Evolutionary conservation across 495 filamentous ascomycete genomes (phyloP), one percentile per base, ranked within the genome.

Genomic region (Hypomontagnella monticulosa): DNA sequence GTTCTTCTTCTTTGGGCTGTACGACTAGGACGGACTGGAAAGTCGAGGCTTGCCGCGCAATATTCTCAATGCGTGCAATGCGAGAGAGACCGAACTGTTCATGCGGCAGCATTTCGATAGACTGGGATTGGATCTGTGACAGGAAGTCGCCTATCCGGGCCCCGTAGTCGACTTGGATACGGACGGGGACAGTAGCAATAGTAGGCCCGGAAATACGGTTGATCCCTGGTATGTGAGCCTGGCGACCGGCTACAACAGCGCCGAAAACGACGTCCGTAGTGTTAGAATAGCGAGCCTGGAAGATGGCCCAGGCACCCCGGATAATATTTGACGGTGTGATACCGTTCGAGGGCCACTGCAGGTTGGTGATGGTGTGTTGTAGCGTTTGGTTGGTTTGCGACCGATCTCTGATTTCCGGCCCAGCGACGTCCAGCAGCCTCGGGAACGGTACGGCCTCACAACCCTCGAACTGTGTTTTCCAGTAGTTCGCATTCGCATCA

Each of bases 71-170:
- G 15, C 77, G 74, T 56, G 77, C 73, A 66, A 91, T 90, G 32
- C 84, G 78, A 62, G 87, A 83, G 65, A 91, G 77, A 1, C 88
- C 88, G 53, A 82, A 77, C 34, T 87, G 84, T 72, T 89, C 80
- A 69, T 84, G 83, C 0, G 82, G 78, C 4, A 85, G 80, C 1
- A 79, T 77, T 6, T 80, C 76, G 23, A 79, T 75, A 10, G 81
- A 72, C n/a, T 79, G 69, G 10, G 79, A 63, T 58, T 89, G 85
- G 7, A 90, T 4, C 15, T 8, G 5, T 41, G 9, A n/a, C 5
- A 41, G n/a, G 38, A 41, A 68, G 0, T 73, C 46, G 11, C 76
- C 70, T 4, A 85, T 73, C 38, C 4, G 46, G 63, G 11, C 2
- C 14, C 9, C 15, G 52, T 80, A 55, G 30, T 83, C 23, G n/a